Conservation (phyloP, 169 alveolate species). For the Neospora caninum region DNA sequence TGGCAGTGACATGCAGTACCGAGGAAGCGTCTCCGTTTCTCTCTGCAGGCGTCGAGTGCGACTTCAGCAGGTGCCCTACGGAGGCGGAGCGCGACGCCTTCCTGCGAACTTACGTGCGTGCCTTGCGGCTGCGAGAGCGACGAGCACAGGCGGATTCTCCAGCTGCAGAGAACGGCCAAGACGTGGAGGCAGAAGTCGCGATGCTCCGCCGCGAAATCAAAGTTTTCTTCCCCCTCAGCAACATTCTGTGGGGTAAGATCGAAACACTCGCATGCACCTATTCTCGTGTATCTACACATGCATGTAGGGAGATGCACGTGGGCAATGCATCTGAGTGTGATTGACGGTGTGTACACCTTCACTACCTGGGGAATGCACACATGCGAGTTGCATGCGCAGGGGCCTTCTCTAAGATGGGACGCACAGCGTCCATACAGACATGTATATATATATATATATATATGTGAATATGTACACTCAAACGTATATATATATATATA, state of each 20-base stretch:
- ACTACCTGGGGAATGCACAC: too few species aligned
- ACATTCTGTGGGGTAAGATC: slow-evolving; percentile 24
- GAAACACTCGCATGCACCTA: too few species aligned
- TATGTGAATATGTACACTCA: too few species aligned
- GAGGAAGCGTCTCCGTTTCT: not conserved
- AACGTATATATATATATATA: too few species aligned
- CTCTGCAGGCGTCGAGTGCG: slow-evolving; percentile 20
- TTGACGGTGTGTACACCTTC: too few species aligned
- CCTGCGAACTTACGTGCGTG: not conserved
- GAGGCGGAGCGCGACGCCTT: slow-evolving; percentile 9
- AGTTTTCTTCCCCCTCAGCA: not conserved
- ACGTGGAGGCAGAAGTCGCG: not conserved
- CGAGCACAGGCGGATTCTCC: not conserved
- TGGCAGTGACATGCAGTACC: not conserved
- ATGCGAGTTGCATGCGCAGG: too few species aligned
- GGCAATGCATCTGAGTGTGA: too few species aligned
- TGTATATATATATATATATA: too few species aligned
- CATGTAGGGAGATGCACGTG: too few species aligned
- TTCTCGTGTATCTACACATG: too few species aligned
- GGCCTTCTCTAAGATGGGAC: too few species aligned
- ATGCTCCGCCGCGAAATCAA: not conserved
- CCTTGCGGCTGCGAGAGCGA: not conserved
- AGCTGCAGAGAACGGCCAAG: not conserved
- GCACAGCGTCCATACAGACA: too few species aligned
- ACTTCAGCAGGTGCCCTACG: slow-evolving; percentile 12